phyloP scores from a whole-genome alignment of 257 asterid genomes.

The Lavandula angustifolia region DNA sequence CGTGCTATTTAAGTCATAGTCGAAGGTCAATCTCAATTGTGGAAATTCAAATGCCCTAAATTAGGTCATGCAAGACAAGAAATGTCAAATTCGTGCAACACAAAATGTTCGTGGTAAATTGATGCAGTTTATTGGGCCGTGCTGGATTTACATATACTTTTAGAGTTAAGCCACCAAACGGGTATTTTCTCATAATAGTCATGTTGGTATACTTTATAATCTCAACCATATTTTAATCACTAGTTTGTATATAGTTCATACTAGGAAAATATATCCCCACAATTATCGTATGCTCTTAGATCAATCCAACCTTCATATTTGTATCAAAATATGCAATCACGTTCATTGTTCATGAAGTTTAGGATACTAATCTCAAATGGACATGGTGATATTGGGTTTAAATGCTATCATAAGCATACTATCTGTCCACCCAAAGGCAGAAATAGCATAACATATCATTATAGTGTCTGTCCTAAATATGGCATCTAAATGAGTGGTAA shows the following conservation, averaged over 20 bases:
- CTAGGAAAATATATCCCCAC: background rate
- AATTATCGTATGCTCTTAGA: background rate
- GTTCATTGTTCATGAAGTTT: no score
- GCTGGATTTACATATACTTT: no score
- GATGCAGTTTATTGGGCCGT: no score
- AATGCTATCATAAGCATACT: background rate
- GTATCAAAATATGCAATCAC: background rate
- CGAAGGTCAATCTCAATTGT: background rate
- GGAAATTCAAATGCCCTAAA: background rate
- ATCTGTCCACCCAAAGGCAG: background rate
- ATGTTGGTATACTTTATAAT: background rate
- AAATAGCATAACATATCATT: background rate
- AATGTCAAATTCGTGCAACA: no score
- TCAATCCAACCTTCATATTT: background rate
- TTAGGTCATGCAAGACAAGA: background rate
- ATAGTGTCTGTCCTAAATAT: no score
- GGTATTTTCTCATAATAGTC: no score
- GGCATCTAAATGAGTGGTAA: conserved; percentile 15
- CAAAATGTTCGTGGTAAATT: no score
- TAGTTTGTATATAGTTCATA: background rate
- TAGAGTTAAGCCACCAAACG: no score
- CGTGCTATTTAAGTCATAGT: conserved; percentile 1
- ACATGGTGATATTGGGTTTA: no score
- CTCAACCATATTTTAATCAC: background rate
- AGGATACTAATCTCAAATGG: no score